Conservation (phyloP, 2,329 filamentous ascomycete genomes). For the Chaetomium globosum region DNA sequence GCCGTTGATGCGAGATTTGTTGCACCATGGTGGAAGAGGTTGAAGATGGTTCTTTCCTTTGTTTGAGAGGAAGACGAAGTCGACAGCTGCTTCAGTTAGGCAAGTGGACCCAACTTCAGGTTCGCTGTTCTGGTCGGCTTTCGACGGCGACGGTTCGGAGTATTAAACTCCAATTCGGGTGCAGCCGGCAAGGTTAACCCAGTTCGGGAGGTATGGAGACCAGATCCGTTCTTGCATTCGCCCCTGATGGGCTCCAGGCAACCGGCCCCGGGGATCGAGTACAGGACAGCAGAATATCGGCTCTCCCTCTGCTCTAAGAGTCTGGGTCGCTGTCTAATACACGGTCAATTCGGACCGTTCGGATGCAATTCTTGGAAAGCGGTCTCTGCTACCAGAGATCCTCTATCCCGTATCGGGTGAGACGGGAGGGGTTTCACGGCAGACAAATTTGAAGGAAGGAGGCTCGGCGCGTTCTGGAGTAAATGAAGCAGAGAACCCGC, state of each 20-base stretch:
- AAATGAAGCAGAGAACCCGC: not conserved
- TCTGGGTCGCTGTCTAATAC: not conserved
- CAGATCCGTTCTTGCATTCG: slow-evolving; percentile 7
- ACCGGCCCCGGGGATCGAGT: not conserved
- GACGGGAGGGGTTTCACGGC: slow-evolving; percentile 6
- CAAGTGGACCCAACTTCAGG: not conserved
- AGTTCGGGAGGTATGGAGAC: not conserved
- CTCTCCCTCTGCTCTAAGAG: not conserved
- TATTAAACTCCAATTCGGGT: slow-evolving; percentile 20
- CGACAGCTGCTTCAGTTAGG: not conserved
- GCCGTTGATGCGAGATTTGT: slow-evolving; percentile 38
- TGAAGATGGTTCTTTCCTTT: not conserved
- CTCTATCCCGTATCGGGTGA: not conserved
- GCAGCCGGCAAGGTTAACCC: slow-evolving; percentile 23
- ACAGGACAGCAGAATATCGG: not conserved
- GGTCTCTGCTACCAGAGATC: not conserved
- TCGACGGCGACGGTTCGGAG: slow-evolving; percentile 16
- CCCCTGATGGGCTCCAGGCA: slow-evolving; percentile 10
- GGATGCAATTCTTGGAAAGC: slow-evolving; percentile 3
- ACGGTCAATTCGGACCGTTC: not conserved
- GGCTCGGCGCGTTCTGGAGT: not conserved
- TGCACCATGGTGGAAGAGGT: slow-evolving; percentile 38
- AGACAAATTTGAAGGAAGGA: not conserved
- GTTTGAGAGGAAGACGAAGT: not conserved
- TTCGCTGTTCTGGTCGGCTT: slow-evolving; percentile 6